Conservation (phyloP, 2,329 filamentous ascomycete genomes). For the Neoscytalidium dimidiatum region DNA sequence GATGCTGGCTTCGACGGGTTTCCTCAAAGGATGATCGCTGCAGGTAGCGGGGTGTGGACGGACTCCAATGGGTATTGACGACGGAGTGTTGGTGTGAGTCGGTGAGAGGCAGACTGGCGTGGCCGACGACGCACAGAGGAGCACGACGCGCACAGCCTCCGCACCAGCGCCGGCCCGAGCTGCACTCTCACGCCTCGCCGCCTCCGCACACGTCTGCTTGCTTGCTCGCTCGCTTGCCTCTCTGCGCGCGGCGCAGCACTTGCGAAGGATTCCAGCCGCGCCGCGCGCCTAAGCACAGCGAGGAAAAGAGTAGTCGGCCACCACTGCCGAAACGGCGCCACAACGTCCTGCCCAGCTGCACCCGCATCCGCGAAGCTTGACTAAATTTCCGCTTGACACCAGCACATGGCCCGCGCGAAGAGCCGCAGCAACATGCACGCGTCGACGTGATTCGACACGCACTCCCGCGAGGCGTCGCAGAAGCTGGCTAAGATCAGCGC, state of each 20-base stretch:
- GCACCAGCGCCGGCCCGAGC: background rate
- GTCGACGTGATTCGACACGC: conserved; percentile 8
- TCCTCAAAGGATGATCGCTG: background rate
- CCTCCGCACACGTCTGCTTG: background rate
- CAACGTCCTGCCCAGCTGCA: too few species aligned
- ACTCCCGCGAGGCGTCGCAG: background rate
- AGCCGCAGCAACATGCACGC: background rate
- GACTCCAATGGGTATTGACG: background rate
- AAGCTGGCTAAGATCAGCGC: background rate
- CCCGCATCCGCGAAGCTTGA: background rate
- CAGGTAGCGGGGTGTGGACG: background rate
- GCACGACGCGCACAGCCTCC: conserved; percentile 10
- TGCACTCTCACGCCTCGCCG: background rate
- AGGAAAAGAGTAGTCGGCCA: background rate
- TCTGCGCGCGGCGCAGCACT: conserved; percentile 4
- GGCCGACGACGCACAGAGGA: background rate
- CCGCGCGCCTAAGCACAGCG: background rate
- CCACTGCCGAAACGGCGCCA: background rate
- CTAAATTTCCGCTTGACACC: background rate
- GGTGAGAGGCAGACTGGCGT: conserved; percentile 7
- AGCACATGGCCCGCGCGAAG: background rate
- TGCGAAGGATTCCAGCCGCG: background rate
- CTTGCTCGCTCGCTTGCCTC: background rate
- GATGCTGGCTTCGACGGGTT: background rate
- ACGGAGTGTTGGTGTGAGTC: conserved; percentile 4